Base-by-base conservation (phyloP, 208 protist genomes). In the Naegleria gruberi region DNA sequence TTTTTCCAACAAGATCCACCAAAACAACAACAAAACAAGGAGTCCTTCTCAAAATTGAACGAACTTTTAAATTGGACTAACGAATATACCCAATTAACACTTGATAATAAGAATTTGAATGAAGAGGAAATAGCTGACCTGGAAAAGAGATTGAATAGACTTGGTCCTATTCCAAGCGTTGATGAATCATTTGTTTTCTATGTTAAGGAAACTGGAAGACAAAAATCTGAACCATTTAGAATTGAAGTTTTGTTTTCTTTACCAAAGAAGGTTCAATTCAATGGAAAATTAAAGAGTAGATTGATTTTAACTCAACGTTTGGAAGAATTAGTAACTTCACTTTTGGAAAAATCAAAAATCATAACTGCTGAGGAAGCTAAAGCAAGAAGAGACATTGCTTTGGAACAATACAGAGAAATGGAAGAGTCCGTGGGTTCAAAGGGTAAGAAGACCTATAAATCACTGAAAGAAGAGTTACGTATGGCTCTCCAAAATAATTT, bases 61-160 rank as follows among this genome's bases (percentile, higher is more conserved):
- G 82, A 85, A 85, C 23, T 85, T 8, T 85, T 85, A n/a, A 85
- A 46, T 85, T 85, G 82, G 82, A 26, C 40, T 7, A 44, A 83
- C 44, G 77, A 83, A 44, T 83, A 83, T 83, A 26, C 26, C 4
- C 15, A 83, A 26, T 37, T 83, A 12, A 34, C 5, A 83, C 26
- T 83, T 8, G 40, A 83, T 41, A 10, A 44, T 23, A 83, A 44
- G 37, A 37, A 26, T 43, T 2, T 46, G 10, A 34, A 15, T 12
- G 41, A n/a, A 34, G 42, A 85, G 1, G 82, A 85, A 85, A 43
- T 2, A n/a, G 4, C 10, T 46, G 42, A 85, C 6, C 6, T 85
- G 30, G 37, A 34, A 34, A 4, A 85, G 34, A 8, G 23, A 46
- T n/a, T 45, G 10, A 4, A 85, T 85, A 4, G 82, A 46, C 0